Percentiles rank a stretch among this genome's conserved stretches.
phyloP scores from a whole-genome alignment of 768 basidiomycete genomes.

The Pleurotus tuoliensis region DNA sequence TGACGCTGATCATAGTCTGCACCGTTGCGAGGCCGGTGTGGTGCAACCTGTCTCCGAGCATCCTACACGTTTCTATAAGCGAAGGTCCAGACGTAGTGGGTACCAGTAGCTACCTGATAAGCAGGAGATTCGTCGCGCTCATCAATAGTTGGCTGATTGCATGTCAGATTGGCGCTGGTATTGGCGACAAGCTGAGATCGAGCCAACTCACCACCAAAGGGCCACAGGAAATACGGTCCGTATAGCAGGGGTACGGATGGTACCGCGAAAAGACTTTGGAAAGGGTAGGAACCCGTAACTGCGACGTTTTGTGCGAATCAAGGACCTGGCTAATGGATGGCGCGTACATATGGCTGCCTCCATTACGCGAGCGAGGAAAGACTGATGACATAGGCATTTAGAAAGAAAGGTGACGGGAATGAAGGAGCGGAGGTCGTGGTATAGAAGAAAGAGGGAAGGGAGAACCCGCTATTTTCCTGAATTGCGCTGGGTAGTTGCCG shows the following conservation, averaged over 20 bases:
- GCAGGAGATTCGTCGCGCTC: neutral
- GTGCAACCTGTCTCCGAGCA: neutral
- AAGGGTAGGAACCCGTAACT: neutral
- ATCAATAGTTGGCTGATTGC: neutral
- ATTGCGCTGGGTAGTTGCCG: neutral
- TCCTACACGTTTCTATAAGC: too few relatives aligned
- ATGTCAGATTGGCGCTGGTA: neutral
- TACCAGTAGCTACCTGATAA: neutral
- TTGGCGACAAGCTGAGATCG: neutral
- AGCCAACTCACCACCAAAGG: neutral
- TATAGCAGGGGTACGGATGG: neutral
- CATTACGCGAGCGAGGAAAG: neutral
- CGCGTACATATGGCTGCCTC: neutral
- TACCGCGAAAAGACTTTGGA: neutral
- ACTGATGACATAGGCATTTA: neutral
- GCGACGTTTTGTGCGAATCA: neutral
- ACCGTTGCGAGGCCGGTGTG: neutral
- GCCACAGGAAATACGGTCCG: neutral
- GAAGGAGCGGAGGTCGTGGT: too few relatives aligned
- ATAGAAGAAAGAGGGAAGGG: too few relatives aligned
- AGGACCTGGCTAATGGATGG: neutral
- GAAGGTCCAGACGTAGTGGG: neutral
- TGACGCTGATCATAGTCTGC: neutral
- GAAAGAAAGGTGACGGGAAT: neutral
- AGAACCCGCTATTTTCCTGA: neutral